Conservation (phyloP, 371 early-diverging fungal species). For the Syncephalastrum sp. region DNA sequence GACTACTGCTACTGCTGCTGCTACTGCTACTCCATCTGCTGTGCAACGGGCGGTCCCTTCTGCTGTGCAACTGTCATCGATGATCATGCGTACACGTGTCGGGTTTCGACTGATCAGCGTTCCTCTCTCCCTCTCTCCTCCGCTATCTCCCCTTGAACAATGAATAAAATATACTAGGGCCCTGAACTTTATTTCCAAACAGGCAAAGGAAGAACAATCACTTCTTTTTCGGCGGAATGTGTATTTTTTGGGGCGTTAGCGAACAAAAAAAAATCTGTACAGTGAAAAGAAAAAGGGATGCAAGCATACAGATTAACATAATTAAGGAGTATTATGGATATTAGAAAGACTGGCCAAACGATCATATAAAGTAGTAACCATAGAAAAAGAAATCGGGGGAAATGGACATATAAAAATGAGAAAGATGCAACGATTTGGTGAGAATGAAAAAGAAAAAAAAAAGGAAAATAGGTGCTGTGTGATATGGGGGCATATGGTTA, state of each 20-base stretch:
- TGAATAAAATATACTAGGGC: too few species aligned
- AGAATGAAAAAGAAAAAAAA: not conserved
- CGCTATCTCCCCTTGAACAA: too few species aligned
- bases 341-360: slow-evolving; percentile 1
- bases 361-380: slow-evolving; percentile 1
- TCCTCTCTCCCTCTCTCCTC: too few species aligned
- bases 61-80: too few species aligned
- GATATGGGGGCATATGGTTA: not conserved
- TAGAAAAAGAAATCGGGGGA: not conserved
- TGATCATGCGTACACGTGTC: too few species aligned
- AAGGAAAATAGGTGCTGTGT: not conserved
- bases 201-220: too few species aligned
- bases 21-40: too few species aligned
- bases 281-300: slow-evolving; percentile 8
- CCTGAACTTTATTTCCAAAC: too few species aligned
- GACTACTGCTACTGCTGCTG: too few species aligned
- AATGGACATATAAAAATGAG: not conserved
- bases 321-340: not conserved
- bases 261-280: slow-evolving; percentile 5
- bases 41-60: too few species aligned
- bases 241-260: not conserved
- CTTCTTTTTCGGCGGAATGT: not conserved
- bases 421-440: not conserved
- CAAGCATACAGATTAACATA: slow-evolving; percentile 6
- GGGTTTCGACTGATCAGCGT: too few species aligned